phyloP scores from a whole-genome alignment of 345 rosid species.

The Carallia brachiata region DNA sequence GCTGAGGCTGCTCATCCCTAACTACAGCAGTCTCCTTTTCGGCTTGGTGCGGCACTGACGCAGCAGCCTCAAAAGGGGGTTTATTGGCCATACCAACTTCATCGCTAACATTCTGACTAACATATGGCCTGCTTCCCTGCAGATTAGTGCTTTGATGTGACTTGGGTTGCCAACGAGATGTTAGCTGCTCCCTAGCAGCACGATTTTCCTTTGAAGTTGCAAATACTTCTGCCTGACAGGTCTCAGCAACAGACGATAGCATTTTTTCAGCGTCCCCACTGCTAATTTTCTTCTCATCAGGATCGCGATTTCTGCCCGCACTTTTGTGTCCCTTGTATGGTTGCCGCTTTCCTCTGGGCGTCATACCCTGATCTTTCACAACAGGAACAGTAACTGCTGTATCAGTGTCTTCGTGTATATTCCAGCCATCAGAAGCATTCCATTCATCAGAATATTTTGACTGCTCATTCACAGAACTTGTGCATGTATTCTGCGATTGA shows the following conservation, averaged over 20 bases:
- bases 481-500: slow-evolving; percentile 36
- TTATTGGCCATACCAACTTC: slow-evolving; percentile 40
- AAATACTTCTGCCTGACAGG: slow-evolving; percentile 31
- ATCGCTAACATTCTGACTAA: slow-evolving; percentile 32
- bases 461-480: slow-evolving; percentile 41
- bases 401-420: slow-evolving; percentile 44
- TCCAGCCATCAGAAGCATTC: slow-evolving; percentile 54
- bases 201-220: slow-evolving; percentile 58
- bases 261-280: slow-evolving; percentile 41
- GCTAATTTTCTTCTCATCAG: slow-evolving; percentile 49
- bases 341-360: slow-evolving; percentile 53
- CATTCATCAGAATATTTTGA: slow-evolving; percentile 42
- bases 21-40: slow-evolving; percentile 26
- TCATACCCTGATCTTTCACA: slow-evolving; percentile 53
- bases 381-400: slow-evolving; percentile 28
- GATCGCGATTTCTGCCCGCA: slow-evolving; percentile 42
- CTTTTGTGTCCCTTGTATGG: slow-evolving; percentile 48
- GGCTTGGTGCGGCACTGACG: slow-evolving; percentile 19
- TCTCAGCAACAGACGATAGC: slow-evolving; percentile 30
- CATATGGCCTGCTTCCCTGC: slow-evolving; percentile 41
- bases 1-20: slow-evolving; percentile 17
- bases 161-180: slow-evolving; percentile 77
- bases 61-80: slow-evolving; percentile 25
- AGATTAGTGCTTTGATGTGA: slow-evolving; percentile 40
- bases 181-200: slow-evolving; percentile 46